A percentile compares a stretch with the other conserved stretches of the same genome.
Conservation (phyloP, 352 stramenopile genomes). For the Thalassiosira gravida region DNA sequence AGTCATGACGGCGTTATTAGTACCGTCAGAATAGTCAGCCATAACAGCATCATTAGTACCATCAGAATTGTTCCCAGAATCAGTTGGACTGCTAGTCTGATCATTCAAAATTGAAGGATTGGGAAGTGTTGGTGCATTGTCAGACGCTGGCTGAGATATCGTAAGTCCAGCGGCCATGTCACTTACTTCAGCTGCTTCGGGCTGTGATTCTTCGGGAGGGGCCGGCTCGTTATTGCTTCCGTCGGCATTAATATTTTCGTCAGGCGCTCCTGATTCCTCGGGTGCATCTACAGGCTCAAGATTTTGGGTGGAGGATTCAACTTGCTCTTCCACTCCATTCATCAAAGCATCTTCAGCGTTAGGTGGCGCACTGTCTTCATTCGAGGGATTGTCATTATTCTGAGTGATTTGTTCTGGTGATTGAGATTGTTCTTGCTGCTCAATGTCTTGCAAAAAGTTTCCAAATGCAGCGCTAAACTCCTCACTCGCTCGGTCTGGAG, state of each 20-base stretch:
- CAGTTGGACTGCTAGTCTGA: neutral
- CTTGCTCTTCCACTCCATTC: neutral
- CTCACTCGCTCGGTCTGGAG: conserved; percentile 65
- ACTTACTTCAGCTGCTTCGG: conserved; percentile 23
- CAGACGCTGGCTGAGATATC: conserved; percentile 52
- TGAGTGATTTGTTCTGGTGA: conserved; percentile 6
- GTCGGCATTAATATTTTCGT: neutral
- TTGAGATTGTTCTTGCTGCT: conserved; percentile 13
- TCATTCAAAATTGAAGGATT: conserved; percentile 18
- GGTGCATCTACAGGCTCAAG: neutral
- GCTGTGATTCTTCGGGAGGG: conserved; percentile 6
- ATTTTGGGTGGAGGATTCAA: conserved; percentile 14
- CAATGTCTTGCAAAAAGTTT: conserved; percentile 41
- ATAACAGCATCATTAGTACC: conserved; percentile 4
- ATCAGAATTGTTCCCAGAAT: conserved; percentile 1
- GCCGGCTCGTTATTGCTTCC: neutral
- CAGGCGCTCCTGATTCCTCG: neutral
- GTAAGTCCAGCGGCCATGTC: conserved; percentile 38
- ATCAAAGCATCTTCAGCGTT: neutral
- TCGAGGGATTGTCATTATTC: conserved; percentile 12
- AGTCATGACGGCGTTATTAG: conserved; percentile 2
- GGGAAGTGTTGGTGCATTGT: conserved; percentile 24
- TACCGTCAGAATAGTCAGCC: neutral
- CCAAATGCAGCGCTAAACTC: conserved; percentile 77
- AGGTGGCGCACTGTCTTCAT: conserved; percentile 6